A percentile compares a stretch with the other conserved stretches of the same genome.
These are phyloP conservation scores for Sequoia sempervirens DNA, from an alignment of 75 land plant species.

Conservation along the genomic window DNA sequence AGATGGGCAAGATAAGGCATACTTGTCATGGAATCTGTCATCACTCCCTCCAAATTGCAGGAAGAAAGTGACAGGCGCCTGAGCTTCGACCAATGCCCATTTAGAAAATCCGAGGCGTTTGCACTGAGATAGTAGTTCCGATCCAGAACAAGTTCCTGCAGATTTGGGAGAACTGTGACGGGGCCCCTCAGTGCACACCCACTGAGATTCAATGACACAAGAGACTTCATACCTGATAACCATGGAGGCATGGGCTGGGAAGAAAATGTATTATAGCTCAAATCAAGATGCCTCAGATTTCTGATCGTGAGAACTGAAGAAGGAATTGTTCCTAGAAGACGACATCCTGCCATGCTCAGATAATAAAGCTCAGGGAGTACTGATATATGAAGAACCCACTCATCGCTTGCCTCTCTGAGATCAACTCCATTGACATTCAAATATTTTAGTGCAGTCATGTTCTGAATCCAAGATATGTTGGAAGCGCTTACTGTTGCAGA, in stretches of 20 bases:
- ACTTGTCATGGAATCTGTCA: background rate
- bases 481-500: background rate
- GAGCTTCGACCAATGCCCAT: background rate
- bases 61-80: constrained; percentile 5
- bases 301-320: constrained; percentile 1
- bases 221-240: constrained; percentile 2
- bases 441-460: background rate
- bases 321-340: constrained; percentile 19
- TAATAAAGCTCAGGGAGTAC: background rate
- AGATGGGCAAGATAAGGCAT: constrained; percentile 10
- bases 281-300: constrained; percentile 17
- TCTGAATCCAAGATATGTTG: constrained; percentile 1
- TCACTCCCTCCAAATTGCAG: background rate
- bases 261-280: constrained; percentile 17
- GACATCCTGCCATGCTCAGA: constrained; percentile 2
- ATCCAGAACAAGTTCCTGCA: constrained; percentile 6
- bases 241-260: constrained; percentile 1
- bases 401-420: background rate
- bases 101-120: background rate
- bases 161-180: background rate
- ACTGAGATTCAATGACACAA: constrained; percentile 2
- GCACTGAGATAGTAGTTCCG: constrained; percentile 2
- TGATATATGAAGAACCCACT: background rate
- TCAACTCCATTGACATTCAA: constrained; percentile 6
- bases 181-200: constrained; percentile 5